Evolutionary conservation across 176 grass and related monocot genomes (phyloP), one percentile per base, ranked within the genome.

Genomic region (Lolium rigidum): DNA sequence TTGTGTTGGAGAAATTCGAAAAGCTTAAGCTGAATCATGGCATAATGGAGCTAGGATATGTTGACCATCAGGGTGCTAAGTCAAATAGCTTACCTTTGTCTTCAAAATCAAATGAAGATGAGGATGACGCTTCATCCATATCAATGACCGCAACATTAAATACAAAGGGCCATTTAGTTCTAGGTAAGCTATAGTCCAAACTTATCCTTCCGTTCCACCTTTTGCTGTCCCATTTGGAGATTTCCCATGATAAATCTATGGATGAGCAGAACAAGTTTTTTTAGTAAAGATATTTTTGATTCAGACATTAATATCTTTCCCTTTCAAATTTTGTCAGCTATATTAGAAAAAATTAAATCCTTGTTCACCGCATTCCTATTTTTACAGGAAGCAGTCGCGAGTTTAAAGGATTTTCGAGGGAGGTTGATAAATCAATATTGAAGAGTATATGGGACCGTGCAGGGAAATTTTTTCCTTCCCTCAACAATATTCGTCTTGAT

Each of bases 41-140:
- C 55, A 70, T 92, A 81, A 98, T 98, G 93, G 96, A 98, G 90
- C 78, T 90, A 54, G 96, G 96, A 88, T 98, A 98, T 91, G 82
- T 88, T 81, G 81, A 70, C 80, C 93, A 98, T 89, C 64, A 98
- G 80, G 69, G 52, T 88, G 80, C 73, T 82, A 94, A 85, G 35
- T 85, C 77, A 80, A 52, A 84, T 81, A 39, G 35, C 70, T 47
- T 43, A 55, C 70, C 66, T 16, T 50, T 83, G 58, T 47, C 82
- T 80, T 81, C 83, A 72, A 86, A 70, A 79, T 72, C 83, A 67
- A 63, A 47, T 28, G 69, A 89, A 50, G 63, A 89, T 77, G 84
- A 92, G 70, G 86, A 90, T 44, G 85, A 66, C n/a, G 64, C 82
- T 54, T 76, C 82, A 70, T 98, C 93, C 7, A 91, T 98, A 88